Evolutionary conservation across 805 yeast genomes (phyloP), one percentile per base, ranked within the genome.

Genomic region (Maudiozyma pseudohumilis): DNA sequence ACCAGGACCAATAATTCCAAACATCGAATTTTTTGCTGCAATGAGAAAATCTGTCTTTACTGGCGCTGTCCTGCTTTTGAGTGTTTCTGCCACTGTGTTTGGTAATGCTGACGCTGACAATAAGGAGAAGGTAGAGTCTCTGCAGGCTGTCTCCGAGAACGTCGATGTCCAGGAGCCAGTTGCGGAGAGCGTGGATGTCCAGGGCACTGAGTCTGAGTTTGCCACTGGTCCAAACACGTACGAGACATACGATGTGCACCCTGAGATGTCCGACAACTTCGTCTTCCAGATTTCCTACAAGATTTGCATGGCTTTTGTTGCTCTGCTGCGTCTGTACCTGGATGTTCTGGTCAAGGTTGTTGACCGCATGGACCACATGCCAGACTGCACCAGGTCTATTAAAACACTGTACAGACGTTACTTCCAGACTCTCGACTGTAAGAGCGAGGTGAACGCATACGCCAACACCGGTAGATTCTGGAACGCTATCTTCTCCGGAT

Each of bases 301-400:
- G 32, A 12, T 29, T 29, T 19, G 23, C n/a, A 29, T 29, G 32
- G 32, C 23, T 18, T 18, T 29, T 13, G 32, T 29, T 9, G 32
- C 32, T 5, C 8, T 29, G 7, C 13, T 29, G 20, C 32, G 32
- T 29, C 23, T 29, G 15, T 29, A 29, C 15, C 15, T 29, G 13
- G 12, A 8, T 17, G 32, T 29, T 7, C 20, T 29, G n/a, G 20
- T 19, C 21, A 12, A 29, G 18, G 11, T 29, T 19, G 32, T 29
- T 11, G 32, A 29, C n/a, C 18, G 23, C 18, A 29, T 29, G 32
- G 32, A 29, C 20, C 23, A 22, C 5, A 18, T 29, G 4, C 32
- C 32, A 18, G 20, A 16, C 20, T 29, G 32, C 15, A 29, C 32
- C 10, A 8, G 20, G n/a, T 19, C 32, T 6, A 19, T 29, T 5